phyloP scores from a whole-genome alignment of 306 rosid genomes.

The barrel medic (Medicago truncatula) region MtrunA17r5.0-ANR NC_053042.1:34480001-34480500 shows the following conservation, averaged over 20 bases:
- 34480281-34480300: slow-evolving; percentile 2
- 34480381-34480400: slow-evolving; percentile 12
- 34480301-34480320: slow-evolving; percentile 27
- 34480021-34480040: slow-evolving; percentile 72
- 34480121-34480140: slow-evolving; percentile 73
- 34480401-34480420: slow-evolving; percentile 26
- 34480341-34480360: slow-evolving; percentile 14
- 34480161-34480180: slow-evolving; percentile 82
- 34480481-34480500: slow-evolving; percentile 17
- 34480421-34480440: slow-evolving; percentile 20
- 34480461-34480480: slow-evolving; percentile 15
- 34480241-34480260: slow-evolving; percentile 51
- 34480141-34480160: slow-evolving; percentile 95
- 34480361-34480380: slow-evolving; percentile 26
- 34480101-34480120: slow-evolving; percentile 36
- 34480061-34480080: slow-evolving; percentile 40
- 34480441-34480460: not conserved
- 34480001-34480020: slow-evolving; percentile 84
- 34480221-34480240: slow-evolving; percentile 93
- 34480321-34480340: slow-evolving; percentile 21
- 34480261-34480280: slow-evolving; percentile 14
- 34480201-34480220: slow-evolving; percentile 89
- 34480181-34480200: slow-evolving; percentile 89
- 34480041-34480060: slow-evolving; percentile 59
- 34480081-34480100: not conserved